These are phyloP conservation scores for Xerocomellus amylosporus DNA, from an alignment of 768 basidiomycete species.

Conservation along the genomic window DNA sequence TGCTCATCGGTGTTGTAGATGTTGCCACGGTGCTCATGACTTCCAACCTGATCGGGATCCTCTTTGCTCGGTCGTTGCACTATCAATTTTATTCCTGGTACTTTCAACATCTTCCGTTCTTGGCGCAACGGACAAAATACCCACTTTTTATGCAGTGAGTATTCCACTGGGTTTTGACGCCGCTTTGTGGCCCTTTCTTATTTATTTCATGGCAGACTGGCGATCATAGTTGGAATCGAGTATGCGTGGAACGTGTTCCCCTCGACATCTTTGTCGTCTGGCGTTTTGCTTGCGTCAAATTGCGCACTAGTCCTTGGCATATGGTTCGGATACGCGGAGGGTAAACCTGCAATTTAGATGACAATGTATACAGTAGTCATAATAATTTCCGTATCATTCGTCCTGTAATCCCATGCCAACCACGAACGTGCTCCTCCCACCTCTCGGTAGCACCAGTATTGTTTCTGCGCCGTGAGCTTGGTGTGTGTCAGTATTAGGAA, in stretches of 20 bases:
- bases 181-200: not conserved
- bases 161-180: constrained; percentile 1
- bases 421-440: constrained; percentile 78
- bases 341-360: constrained; percentile 17
- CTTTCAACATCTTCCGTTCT: constrained; percentile 82
- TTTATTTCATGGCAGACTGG: constrained; percentile 43
- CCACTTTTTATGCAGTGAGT: constrained; percentile 61
- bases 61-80: constrained; percentile 92
- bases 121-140: constrained; percentile 72
- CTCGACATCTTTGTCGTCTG: constrained; percentile 67
- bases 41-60: constrained; percentile 86
- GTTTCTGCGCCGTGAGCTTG: constrained; percentile 83
- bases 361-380: not conserved
- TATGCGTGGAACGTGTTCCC: constrained; percentile 90
- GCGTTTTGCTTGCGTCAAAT: constrained; percentile 51
- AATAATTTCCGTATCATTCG: constrained; percentile 9
- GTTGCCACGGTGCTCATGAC: constrained; percentile 82
- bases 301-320: constrained; percentile 51
- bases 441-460: constrained; percentile 77
- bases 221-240: constrained; percentile 62
- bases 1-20: constrained; percentile 46
- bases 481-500: constrained; percentile 74
- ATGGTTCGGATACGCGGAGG: constrained; percentile 48
- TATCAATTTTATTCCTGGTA: constrained; percentile 99
- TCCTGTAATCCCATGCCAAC: constrained; percentile 59